Conservation (phyloP, 1,139 yeast genomes). For the Diutina scorzettiae region DNA sequence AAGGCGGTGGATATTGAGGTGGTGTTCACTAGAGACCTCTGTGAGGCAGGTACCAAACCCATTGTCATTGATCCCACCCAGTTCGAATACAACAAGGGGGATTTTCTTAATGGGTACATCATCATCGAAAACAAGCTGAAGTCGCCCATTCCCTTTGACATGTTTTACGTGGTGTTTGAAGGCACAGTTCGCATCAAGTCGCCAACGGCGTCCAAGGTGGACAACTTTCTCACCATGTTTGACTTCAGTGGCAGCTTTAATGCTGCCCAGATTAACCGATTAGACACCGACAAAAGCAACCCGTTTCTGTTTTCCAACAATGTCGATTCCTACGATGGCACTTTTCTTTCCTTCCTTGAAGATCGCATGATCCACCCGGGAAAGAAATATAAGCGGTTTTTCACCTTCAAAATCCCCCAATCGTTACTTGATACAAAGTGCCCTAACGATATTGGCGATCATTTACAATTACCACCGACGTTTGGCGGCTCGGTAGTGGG, state of each 20-base stretch:
- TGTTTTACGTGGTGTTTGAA: constrained; percentile 48
- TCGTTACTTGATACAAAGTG: constrained; percentile 13
- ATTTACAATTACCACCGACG: constrained; percentile 15
- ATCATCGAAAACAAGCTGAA: constrained; percentile 30
- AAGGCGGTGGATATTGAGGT: constrained; percentile 19
- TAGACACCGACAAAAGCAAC: constrained; percentile 13
- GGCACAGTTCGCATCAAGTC: constrained; percentile 17
- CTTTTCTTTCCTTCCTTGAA: constrained; percentile 11
- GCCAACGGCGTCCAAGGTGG: constrained; percentile 10
- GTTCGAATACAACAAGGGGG: constrained; percentile 42
- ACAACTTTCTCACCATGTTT: constrained; percentile 29
- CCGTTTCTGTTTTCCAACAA: constrained; percentile 8
- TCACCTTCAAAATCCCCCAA: constrained; percentile 16
- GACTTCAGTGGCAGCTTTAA: constrained; percentile 32
- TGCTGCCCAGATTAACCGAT: constrained; percentile 19
- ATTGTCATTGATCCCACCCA: constrained; percentile 23
- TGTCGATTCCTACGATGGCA: constrained; percentile 19
- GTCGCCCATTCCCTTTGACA: constrained; percentile 36
- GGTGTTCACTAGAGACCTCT: constrained; percentile 26
- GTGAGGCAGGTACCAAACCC: constrained; percentile 18
- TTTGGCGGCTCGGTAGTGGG: constrained; percentile 10
- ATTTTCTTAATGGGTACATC: constrained; percentile 39
- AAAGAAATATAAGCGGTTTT: constrained; percentile 10
- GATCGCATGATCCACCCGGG: constrained; percentile 11
- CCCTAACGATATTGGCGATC: constrained; percentile 12